These are phyloP conservation scores for Diaporthe australafricana DNA, from an alignment of 2,329 filamentous ascomycete species.

Conservation along the genomic window DNA sequence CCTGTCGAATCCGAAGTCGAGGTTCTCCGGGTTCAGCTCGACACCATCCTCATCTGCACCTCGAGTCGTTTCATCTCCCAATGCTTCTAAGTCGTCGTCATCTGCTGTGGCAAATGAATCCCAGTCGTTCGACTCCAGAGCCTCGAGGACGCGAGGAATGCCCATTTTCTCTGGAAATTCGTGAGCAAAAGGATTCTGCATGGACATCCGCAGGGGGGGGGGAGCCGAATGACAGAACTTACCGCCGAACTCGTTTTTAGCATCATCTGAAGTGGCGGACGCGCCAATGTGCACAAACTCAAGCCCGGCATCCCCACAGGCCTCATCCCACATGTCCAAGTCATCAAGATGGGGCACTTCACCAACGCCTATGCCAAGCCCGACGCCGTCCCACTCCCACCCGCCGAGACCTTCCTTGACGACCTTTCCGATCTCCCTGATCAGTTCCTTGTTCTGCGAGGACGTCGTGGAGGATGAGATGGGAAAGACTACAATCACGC, in stretches of 20 bases:
- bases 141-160: slow-evolving; percentile 69
- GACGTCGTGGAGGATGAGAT: slow-evolving; percentile 44
- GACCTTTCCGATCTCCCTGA: slow-evolving; percentile 66
- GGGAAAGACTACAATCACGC: slow-evolving; percentile 66
- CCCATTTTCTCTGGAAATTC: slow-evolving; percentile 64
- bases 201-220: not conserved
- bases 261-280: slow-evolving; percentile 42
- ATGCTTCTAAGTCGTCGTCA: slow-evolving; percentile 47
- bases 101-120: slow-evolving; percentile 46
- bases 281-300: slow-evolving; percentile 68
- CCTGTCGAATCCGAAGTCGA: slow-evolving; percentile 65
- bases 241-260: slow-evolving; percentile 71
- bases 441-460: slow-evolving; percentile 51
- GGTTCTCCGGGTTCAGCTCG: slow-evolving; percentile 57
- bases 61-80: slow-evolving; percentile 43
- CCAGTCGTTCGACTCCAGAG: slow-evolving; percentile 76
- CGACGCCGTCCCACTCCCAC: slow-evolving; percentile 74
- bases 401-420: slow-evolving; percentile 68
- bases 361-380: slow-evolving; percentile 68
- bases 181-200: not conserved
- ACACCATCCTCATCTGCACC: slow-evolving; percentile 44
- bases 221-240: slow-evolving; percentile 41
- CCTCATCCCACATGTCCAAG: slow-evolving; percentile 71
- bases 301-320: slow-evolving; percentile 66
- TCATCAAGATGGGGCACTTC: slow-evolving; percentile 48